Evolutionary conservation across 179 eudicot species (phyloP), one percentile per base, ranked within the genome.

Genomic region (Gypsophila paniculata): DNA sequence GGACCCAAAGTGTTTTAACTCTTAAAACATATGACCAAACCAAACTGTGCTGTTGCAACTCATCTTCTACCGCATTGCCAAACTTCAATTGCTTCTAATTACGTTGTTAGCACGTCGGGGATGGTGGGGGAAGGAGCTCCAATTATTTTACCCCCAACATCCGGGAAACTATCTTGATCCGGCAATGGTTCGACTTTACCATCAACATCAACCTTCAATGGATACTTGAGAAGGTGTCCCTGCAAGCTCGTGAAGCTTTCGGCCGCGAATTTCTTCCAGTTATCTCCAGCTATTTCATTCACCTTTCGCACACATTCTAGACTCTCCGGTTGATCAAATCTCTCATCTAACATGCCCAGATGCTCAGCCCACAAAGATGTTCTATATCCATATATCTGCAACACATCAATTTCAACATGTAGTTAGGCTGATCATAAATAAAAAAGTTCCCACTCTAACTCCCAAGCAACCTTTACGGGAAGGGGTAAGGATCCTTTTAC

Each of bases 301-400:
- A 91, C 90, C 71, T 64, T 83, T 63, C 73, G 76, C 72, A 91
- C 86, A 60, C 90, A 87, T 44, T 86, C 82, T 61, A 90, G 21
- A 34, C 81, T 62, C 68, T 81, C 86, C 12, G 89, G 89, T 65
- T 75, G 61, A 18, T 75, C 19, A 72, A 88, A 87, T 71, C 77
- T 42, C 39, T 80, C 80, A 12, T 91, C 82, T 14, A 86, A 29
- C 66, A 44, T 78, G 53, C 87, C 93, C 13, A 89, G 80, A 75
- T 91, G 97, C 76, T 91, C 97, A 11, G 93, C 95, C 97, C 97
- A 89, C 68, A 91, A 79, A 5, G 97, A 91, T 78, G 80, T 85
- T 84, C 96, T 80, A 76, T 91, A 91, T 60, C 97, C 97, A 48
- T 91, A 89, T 14, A 91, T 74, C 97, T 91, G 82, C 80, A 82